Conservation (phyloP, 768 basidiomycete genomes). For the Psilocybe azurescens region DNA sequence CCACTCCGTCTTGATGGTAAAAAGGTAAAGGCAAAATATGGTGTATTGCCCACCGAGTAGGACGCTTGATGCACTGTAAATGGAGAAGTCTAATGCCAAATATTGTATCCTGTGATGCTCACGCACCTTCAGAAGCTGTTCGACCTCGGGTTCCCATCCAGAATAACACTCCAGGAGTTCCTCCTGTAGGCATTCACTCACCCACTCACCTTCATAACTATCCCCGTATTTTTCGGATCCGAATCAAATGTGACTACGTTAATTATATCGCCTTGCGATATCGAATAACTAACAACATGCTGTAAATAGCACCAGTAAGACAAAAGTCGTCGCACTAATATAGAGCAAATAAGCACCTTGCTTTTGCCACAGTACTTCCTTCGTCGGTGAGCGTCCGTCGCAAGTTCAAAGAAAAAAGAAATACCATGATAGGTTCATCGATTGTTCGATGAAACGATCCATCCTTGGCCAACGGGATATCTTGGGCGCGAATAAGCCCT, state of each 20-base stretch:
- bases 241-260: slow-evolving; percentile 52
- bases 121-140: slow-evolving; percentile 31
- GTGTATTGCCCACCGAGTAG: slow-evolving; percentile 50
- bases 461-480: slow-evolving; percentile 30
- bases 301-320: slow-evolving; percentile 14
- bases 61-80: slow-evolving; percentile 39
- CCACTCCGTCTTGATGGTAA: slow-evolving; percentile 43
- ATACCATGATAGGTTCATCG: slow-evolving; percentile 49
- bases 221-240: slow-evolving; percentile 37
- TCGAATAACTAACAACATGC: slow-evolving; percentile 56
- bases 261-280: slow-evolving; percentile 46
- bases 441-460: slow-evolving; percentile 38
- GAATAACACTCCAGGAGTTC: slow-evolving; percentile 38
- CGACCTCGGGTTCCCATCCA: slow-evolving; percentile 39
- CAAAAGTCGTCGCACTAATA: background rate
- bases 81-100: background rate
- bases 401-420: slow-evolving; percentile 10
- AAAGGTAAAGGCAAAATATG: slow-evolving; percentile 41
- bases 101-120: background rate
- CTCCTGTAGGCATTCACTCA: slow-evolving; percentile 32
- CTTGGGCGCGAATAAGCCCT: slow-evolving; percentile 46
- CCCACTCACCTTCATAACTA: slow-evolving; percentile 35
- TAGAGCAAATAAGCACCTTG: slow-evolving; percentile 35
- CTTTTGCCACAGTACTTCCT: slow-evolving; percentile 51
- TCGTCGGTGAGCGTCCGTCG: slow-evolving; percentile 6